Evolutionary conservation across 768 basidiomycete species (phyloP), one percentile per base, ranked within the genome.

Genomic region (Mycena haematopus): DNA sequence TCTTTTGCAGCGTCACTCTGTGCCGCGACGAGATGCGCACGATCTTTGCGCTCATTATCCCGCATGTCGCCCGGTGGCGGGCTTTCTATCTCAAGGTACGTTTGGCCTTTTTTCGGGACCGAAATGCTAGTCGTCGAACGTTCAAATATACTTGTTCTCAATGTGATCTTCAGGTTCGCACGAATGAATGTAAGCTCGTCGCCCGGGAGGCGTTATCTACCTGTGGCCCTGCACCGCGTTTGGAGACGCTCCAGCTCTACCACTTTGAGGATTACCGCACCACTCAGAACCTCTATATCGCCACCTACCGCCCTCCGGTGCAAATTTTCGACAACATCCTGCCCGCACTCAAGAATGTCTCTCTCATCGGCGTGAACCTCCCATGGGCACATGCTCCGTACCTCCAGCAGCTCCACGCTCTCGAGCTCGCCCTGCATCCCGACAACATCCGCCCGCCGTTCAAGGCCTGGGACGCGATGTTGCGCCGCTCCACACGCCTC

Each of bases 291-390:
- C 79, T 89, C 13, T 82, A 79, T 66, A 71, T 80, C 51, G 83
- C 84, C 13, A 87, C 86, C n/a, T 80, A 84, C 66, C 76, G 82
- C 14, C 80, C 83, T 4, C 86, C 87, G 10, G 86, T 88, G 8
- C 74, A 79, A 59, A 80, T 87, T 33, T 87, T 89, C 72, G 74
- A 74, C 69, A 85, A 85, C 67, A 62, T 70, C 22, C 76, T 86
- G 13, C 87, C 86, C 13, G 72, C 74, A 8, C 73, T 88, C 46
- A 78, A 74, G 64, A 83, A 86, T 68, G 77, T 88, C 52, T 86
- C 85, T 19, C 76, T 89, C 50, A 86, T 87, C 64, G 87, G 87
- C 53, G 86, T 89, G 63, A 88, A 87, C 71, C 79, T 89, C 31
- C 84, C 83, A 3, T 89, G 86, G 86, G 77, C 75, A 5, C 72